These are phyloP conservation scores for Leptomonas seymouri DNA, from an alignment of 208 protist genomes.

Conservation along the genomic window DNA sequence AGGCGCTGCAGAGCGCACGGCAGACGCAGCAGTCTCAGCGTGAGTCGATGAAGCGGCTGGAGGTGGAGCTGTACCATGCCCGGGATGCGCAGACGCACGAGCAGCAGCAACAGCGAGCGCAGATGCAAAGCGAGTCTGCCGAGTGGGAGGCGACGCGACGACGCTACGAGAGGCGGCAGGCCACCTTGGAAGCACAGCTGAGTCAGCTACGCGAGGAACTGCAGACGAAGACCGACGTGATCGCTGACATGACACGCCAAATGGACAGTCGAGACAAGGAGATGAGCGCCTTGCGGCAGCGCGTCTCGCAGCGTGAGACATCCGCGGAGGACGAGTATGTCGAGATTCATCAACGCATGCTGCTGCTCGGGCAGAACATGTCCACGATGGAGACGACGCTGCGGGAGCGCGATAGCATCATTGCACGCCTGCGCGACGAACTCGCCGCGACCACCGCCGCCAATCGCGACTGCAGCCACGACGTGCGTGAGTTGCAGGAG, in stretches of 20 bases:
- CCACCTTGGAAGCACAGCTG: constrained; percentile 34
- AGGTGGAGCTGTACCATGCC: constrained; percentile 62
- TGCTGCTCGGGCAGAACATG: constrained; percentile 35
- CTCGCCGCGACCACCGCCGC: constrained; percentile 9
- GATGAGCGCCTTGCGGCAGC: constrained; percentile 25
- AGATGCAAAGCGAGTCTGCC: not conserved
- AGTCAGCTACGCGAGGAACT: constrained; percentile 22
- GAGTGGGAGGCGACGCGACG: constrained; percentile 16
- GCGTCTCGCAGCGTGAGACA: constrained; percentile 24
- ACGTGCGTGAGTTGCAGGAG: constrained; percentile 14
- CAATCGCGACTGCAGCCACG: not conserved
- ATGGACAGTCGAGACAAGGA: constrained; percentile 23
- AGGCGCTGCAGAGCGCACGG: constrained; percentile 37
- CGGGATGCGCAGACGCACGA: constrained; percentile 40
- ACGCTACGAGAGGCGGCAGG: constrained; percentile 29
- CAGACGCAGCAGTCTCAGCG: constrained; percentile 41
- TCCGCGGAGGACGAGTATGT: constrained; percentile 33
- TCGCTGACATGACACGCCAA: constrained; percentile 19
- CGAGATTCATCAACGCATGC: constrained; percentile 34
- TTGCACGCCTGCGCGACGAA: constrained; percentile 28
- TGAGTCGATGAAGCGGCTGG: constrained; percentile 33
- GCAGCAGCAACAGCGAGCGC: constrained; percentile 7
- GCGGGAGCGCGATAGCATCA: constrained; percentile 28
- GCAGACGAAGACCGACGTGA: constrained; percentile 23
- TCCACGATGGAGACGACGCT: constrained; percentile 27